Percentiles rank a stretch among this genome's conserved stretches.
Evolutionary conservation across 2,329 filamentous ascomycete species (phyloP).

Genomic region (Zymoseptoria pseudotritici): DNA sequence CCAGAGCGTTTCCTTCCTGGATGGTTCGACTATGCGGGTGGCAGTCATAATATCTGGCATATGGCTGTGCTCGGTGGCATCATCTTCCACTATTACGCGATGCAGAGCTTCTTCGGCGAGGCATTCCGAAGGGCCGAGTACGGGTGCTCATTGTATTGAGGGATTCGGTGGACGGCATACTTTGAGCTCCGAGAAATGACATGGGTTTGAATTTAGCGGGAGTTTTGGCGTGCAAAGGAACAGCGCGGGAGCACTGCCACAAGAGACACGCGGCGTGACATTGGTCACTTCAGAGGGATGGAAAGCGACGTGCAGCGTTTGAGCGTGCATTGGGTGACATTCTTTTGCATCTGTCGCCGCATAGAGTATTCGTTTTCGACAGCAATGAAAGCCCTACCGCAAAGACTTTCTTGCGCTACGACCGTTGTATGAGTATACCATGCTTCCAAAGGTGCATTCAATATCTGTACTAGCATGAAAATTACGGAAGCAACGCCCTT

Average conservation of each 20-base stretch:
- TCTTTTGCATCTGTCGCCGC: not conserved
- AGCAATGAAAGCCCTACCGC: not conserved
- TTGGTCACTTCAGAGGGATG: not conserved
- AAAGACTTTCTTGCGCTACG: not conserved
- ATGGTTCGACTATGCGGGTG: conserved; percentile 89
- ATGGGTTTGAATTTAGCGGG: not conserved
- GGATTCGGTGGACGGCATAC: not conserved
- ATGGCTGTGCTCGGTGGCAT: conserved; percentile 90
- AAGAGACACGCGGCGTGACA: not conserved
- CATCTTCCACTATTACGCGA: conserved; percentile 91
- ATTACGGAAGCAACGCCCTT: too few relatives aligned
- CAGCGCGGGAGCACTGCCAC: not conserved
- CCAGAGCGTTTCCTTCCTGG: conserved; percentile 91
- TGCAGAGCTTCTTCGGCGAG: conserved; percentile 83
- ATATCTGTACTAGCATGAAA: too few relatives aligned
- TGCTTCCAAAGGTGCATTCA: too few relatives aligned
- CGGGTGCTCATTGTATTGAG: conserved; percentile 25
- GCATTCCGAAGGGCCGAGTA: conserved; percentile 33
- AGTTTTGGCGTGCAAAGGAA: not conserved
- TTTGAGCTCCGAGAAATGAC: not conserved
- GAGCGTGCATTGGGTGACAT: not conserved
- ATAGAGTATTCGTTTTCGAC: not conserved
- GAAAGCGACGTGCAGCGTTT: not conserved
- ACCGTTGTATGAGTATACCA: too few relatives aligned
- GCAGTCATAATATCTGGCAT: conserved; percentile 97